phyloP scores from a whole-genome alignment of 306 rosid genomes.

The Dalbergia oliveri region DNA sequence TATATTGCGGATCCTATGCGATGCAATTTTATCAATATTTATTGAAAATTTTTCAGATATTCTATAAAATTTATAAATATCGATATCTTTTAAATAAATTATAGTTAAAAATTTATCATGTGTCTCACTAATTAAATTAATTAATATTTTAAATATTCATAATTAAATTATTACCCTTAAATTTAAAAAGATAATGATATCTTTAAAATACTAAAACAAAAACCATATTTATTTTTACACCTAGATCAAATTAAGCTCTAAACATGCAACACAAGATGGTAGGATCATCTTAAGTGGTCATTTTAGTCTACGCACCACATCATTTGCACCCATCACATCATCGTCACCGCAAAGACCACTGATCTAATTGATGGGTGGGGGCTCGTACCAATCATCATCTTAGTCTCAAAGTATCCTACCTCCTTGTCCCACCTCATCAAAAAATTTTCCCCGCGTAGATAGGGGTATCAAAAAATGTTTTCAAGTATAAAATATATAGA shows the following conservation, averaged over 20 bases:
- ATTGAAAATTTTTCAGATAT: too few species aligned
- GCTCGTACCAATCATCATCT: constrained; percentile 47
- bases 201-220: too few species aligned
- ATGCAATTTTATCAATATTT: constrained; percentile 29
- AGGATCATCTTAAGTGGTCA: constrained; percentile 32
- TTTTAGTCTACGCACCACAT: constrained; percentile 58
- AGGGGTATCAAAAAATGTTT: neutral
- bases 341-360: constrained; percentile 51
- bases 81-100: too few species aligned
- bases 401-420: constrained; percentile 22
- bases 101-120: too few species aligned
- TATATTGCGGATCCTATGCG: constrained; percentile 27
- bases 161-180: too few species aligned
- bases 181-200: too few species aligned
- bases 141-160: too few species aligned
- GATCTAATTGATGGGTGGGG: constrained; percentile 40
- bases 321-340: constrained; percentile 60
- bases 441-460: neutral
- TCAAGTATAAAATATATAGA: neutral
- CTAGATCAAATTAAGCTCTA: constrained; percentile 23
- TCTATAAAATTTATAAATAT: too few species aligned
- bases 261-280: constrained; percentile 21
- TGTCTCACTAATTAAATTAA: too few species aligned
- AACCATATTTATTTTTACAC: neutral
- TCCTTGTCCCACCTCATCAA: constrained; percentile 23